phyloP scores from a whole-genome alignment of 192 early-diverging fungal species.

The Coemansia reversa region DNA sequence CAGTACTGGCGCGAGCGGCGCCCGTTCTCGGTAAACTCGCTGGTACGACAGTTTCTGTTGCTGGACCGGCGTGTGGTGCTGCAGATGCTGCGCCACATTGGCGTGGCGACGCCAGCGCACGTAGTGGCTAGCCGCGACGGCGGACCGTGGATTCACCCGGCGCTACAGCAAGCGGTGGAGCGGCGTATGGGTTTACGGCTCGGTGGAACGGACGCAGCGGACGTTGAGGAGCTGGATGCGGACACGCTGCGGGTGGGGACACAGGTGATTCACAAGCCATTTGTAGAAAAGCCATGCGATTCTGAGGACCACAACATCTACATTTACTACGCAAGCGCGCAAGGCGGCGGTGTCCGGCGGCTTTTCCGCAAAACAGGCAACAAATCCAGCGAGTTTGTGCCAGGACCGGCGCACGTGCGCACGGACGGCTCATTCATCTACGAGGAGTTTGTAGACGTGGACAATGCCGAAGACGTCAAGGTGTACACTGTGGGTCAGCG shows the following conservation, averaged over 20 bases:
- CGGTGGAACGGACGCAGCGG: slow-evolving; percentile 21
- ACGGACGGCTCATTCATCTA: slow-evolving; percentile 85
- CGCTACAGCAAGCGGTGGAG: slow-evolving; percentile 58
- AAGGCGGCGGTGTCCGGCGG: slow-evolving; percentile 79
- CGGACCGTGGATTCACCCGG: slow-evolving; percentile 58
- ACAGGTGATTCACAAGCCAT: slow-evolving; percentile 79
- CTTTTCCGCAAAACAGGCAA: slow-evolving; percentile 90
- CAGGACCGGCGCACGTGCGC: slow-evolving; percentile 65
- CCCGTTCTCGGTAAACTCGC: slow-evolving; percentile 90
- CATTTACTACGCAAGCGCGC: slow-evolving; percentile 82
- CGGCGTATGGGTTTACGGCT: slow-evolving; percentile 55
- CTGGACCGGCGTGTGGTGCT: slow-evolving; percentile 90
- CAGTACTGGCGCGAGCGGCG: slow-evolving; percentile 78
- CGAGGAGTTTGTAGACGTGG: slow-evolving; percentile 91
- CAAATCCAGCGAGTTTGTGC: slow-evolving; percentile 89
- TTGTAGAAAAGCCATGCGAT: slow-evolving; percentile 96
- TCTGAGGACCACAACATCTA: slow-evolving; percentile 97
- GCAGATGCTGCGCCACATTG: slow-evolving; percentile 71
- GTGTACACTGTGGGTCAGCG: slow-evolving; percentile 89
- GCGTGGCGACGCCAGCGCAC: slow-evolving; percentile 79
- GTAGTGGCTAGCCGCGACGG: slow-evolving; percentile 71
- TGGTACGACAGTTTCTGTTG: slow-evolving; percentile 82
- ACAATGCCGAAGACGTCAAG: slow-evolving; percentile 97
- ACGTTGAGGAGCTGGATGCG: slow-evolving; percentile 52
- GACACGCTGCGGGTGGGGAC: slow-evolving; percentile 74